Evolutionary conservation across 805 yeast species (phyloP), one percentile per base, ranked within the genome.

Genomic region (Lipomyces kockii): DNA sequence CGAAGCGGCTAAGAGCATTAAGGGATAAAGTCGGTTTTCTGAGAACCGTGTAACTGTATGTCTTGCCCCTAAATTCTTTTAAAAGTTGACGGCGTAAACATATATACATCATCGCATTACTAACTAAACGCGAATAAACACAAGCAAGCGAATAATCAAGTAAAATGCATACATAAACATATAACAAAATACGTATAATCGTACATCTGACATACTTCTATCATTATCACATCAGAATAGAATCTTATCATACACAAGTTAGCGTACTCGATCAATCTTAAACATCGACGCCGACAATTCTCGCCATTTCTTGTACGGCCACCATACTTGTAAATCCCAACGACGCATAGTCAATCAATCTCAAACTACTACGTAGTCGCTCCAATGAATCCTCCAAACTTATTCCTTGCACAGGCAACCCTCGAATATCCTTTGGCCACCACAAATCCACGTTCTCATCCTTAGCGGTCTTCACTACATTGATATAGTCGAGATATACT

Each of bases 401-500:
- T 29, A 61, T 35, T 4, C 57, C 70, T 14, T 58, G 63, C 12
- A 39, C 37, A 11, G 71, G 71, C 17, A 67, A 29, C 5, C 70
- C 71, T 12, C 55, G 46, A 12, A 65, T 46, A n/a, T 53, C 37
- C 60, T 39, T 57, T 3, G 71, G 71, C 71, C 71, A 68, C 71
- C 71, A 67, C 25, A 14, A 27, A 14, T 8, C 22, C 3, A 34
- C 35, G 20, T 60, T 53, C 14, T 54, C 60, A 4, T 6, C 58
- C 3, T 43, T 34, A 3, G 27, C 32, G 25, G 37, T 54, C 29
- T 61, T 60, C 37, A 73, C 55, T 11, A 74, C 58, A 32, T 65
- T 63, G 51, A 72, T 71, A 60, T 74, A 77, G 20, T 76, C 76
- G 27, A 76, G 68, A 46, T 85, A 82, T 29, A 79, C 75, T 53